A percentile compares a stretch with the other conserved stretches of the same genome.
These are phyloP conservation scores for Penicillium crystallinum DNA, from an alignment of 495 filamentous ascomycete species.

Conservation along the genomic window DNA sequence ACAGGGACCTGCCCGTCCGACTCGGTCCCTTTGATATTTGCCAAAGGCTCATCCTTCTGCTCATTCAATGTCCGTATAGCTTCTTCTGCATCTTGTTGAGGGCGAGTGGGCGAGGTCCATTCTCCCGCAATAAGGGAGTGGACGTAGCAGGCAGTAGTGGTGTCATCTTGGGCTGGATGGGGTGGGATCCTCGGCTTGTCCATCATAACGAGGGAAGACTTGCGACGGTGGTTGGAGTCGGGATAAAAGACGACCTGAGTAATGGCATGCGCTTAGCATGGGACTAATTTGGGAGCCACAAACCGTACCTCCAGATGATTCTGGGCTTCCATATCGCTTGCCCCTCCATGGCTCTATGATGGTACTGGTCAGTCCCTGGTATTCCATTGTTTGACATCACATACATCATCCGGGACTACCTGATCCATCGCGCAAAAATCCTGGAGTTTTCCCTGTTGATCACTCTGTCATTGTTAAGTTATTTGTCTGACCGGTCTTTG, in stretches of 20 bases:
- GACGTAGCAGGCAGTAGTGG: slow-evolving; percentile 71
- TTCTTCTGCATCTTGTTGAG: slow-evolving; percentile 28
- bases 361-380: slow-evolving; percentile 13
- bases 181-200: slow-evolving; percentile 42
- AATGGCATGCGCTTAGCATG: background rate
- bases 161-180: slow-evolving; percentile 34
- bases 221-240: slow-evolving; percentile 69
- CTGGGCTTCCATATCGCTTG: slow-evolving; percentile 40
- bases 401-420: slow-evolving; percentile 20
- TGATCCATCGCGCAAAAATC: slow-evolving; percentile 18
- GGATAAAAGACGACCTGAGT: slow-evolving; percentile 68
- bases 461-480: slow-evolving; percentile 15
- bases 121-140: slow-evolving; percentile 68
- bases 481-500: background rate
- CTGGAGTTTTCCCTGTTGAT: background rate
- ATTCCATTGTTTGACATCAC: slow-evolving; percentile 4
- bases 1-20: slow-evolving; percentile 17
- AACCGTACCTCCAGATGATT: slow-evolving; percentile 45
- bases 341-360: slow-evolving; percentile 30
- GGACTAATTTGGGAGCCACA: background rate
- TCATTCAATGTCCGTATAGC: slow-evolving; percentile 18
- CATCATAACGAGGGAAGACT: slow-evolving; percentile 72
- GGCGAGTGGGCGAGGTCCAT: slow-evolving; percentile 25
- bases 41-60: slow-evolving; percentile 11
- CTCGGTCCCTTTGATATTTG: slow-evolving; percentile 12